Evolutionary conservation across 805 yeast genomes (phyloP), one percentile per base, ranked within the genome.

Genomic region (Cyberlindnera galapagoensis): DNA sequence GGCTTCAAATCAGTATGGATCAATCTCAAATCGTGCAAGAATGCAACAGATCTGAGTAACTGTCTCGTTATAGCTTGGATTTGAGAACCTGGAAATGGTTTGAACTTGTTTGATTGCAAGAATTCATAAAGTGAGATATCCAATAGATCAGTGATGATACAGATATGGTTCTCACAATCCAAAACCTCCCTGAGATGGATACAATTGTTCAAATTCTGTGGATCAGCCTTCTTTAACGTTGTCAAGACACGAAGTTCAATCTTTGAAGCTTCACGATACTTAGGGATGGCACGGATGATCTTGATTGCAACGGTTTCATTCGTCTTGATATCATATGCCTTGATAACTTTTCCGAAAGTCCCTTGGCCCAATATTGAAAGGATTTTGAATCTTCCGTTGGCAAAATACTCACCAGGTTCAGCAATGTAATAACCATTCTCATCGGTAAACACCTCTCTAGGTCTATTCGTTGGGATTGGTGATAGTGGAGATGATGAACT

Each of bases 1-100:
- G 99, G 99, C 60, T 92, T 92, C 45, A 92, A 67, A 57, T 92
- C 99, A 0, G 99, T 92, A 59, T 92, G 99, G 26, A 92, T 85
- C 30, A 92, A 68, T 33, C 81, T 84, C 53, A 92, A 65, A 50
- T 85, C 95, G 56, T 92, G 99, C 40, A 92, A 63, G 50, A 82
- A 90, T 2, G 92, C 82, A 24, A 90, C 94, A 1, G 92, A 80
- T 42, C 87, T 67, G 15, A 92, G 65, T 36, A 92, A 59, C 59
- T 92, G 99, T 52, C 79, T 76, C 15, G 94, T 80, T 38, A 92
- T 77, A 3, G 86, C 82, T 60, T 85, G 96, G 23, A 90, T 80
- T 46, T 92, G 99, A 6, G 83, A 72, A 0, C 95, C 95, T 0
- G 97, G 97, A 56, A 88, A 92, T n/a, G 95, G 84, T 24, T 79